Base-by-base conservation (phyloP, 306 rosid genomes). In the Sechiopsis laciniata region DNA sequence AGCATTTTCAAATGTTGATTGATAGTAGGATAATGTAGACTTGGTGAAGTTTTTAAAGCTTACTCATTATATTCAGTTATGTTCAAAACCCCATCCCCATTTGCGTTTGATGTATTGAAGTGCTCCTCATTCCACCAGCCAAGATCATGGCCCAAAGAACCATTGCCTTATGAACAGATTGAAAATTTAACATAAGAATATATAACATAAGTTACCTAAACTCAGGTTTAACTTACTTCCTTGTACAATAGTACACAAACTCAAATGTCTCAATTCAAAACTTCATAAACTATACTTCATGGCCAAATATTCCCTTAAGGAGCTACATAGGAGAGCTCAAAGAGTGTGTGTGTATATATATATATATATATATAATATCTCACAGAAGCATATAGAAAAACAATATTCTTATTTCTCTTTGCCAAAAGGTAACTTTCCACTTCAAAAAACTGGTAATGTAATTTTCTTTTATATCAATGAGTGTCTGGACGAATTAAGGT, bases 121-220 rank as follows among this genome's bases (percentile, higher is more conserved):
- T 94, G 98, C 76, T 89, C 97, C 72, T 87, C 90, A 86, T 82
- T 90, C 97, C 97, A 94, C 98, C 98, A 94, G 35, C 92, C 96
- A 91, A 94, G 87, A 73, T 94, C 92, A 82, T 90, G 87, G 63
- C 92, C 97, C 42, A 87, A 85, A 15, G 97, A 84, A 57, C 26
- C 77, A 74, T 89, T 89, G 78, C 77, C 97, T 92, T 80, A 46
- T 46, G 72, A 68, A 50, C 58, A 9, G 65, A 45, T 74, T 19
- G 58, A 10, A 69, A 71, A 55, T 35, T 75, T 82, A 26, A 19
- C 74, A 22, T 77, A 11, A 63, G 40, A 75, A 20, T 57, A 73
- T 58, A 71, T 48, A 76, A 16, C 8, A 5, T 62, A 54, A 20
- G 11, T 10, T 3, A 56, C 15, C 21, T 13, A 20, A 20, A 9